phyloP scores from a whole-genome alignment of 1,139 yeast species.

The Lodderomyces jiufengensis region DNA sequence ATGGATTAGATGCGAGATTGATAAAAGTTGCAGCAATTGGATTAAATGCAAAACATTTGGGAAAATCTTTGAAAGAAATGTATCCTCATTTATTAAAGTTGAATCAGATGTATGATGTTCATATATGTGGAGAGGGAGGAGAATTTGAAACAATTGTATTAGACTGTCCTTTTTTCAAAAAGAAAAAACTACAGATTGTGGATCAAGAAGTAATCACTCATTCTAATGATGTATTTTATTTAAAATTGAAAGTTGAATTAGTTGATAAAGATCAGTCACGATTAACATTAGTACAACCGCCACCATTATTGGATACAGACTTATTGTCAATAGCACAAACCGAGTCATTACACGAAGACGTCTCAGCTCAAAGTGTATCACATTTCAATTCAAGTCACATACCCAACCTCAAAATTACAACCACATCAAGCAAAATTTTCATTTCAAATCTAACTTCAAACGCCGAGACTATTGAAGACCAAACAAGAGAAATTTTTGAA shows the following conservation, averaged over 20 bases:
- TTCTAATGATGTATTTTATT: slow-evolving; percentile 62
- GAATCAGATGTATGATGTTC: slow-evolving; percentile 71
- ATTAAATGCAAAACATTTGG: slow-evolving; percentile 60
- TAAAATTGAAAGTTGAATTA: slow-evolving; percentile 44
- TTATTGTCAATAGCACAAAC: slow-evolving; percentile 14
- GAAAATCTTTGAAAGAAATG: slow-evolving; percentile 59
- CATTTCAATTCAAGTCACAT: not conserved
- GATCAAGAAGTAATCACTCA: slow-evolving; percentile 43
- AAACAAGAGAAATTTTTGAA: slow-evolving; percentile 45
- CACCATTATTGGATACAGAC: slow-evolving; percentile 46
- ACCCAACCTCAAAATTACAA: slow-evolving; percentile 3
- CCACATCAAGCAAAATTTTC: slow-evolving; percentile 33
- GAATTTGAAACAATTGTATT: slow-evolving; percentile 91
- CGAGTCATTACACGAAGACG: slow-evolving; percentile 3
- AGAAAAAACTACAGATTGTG: slow-evolving; percentile 46
- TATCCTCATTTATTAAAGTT: slow-evolving; percentile 56
- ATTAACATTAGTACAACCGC: slow-evolving; percentile 32
- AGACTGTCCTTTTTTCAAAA: slow-evolving; percentile 77
- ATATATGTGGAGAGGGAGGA: slow-evolving; percentile 98
- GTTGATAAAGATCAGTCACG: slow-evolving; percentile 31
- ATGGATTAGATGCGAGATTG: slow-evolving; percentile 75
- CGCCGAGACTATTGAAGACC: slow-evolving; percentile 32
- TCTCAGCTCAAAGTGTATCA: not conserved
- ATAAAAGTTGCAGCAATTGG: slow-evolving; percentile 95
- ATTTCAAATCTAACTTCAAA: slow-evolving; percentile 46